phyloP scores from a whole-genome alignment of 1,284 basidiomycete species.

The Mycosarcoma mackinlayi region DNA sequence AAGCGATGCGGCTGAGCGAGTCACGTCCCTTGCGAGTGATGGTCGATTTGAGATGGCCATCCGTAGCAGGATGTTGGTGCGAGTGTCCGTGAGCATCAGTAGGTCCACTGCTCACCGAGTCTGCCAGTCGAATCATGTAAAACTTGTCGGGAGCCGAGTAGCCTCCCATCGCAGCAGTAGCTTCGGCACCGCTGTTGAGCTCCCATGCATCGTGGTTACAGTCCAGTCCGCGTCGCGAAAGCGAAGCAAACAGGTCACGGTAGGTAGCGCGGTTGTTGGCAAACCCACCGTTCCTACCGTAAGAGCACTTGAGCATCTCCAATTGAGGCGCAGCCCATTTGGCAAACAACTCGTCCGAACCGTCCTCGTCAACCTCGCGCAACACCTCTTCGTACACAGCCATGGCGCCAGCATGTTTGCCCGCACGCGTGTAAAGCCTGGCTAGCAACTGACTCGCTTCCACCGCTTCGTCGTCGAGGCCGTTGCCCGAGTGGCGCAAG shows the following conservation, averaged over 20 bases:
- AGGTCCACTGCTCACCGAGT: background rate
- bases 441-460: constrained; percentile 4
- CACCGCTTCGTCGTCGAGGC: constrained; percentile 6
- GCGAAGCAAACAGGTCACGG: background rate
- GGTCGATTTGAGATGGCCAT: background rate
- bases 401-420: background rate
- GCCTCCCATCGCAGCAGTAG: background rate
- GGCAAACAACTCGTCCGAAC: background rate
- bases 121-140: background rate
- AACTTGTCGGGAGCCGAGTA: background rate
- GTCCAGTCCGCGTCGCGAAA: background rate
- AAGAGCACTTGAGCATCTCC: background rate
- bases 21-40: background rate
- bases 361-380: constrained; percentile 6
- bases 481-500: constrained; percentile 11
- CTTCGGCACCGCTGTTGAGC: background rate
- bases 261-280: background rate
- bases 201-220: background rate
- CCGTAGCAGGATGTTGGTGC: background rate
- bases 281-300: background rate
- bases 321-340: background rate
- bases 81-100: background rate
- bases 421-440: background rate
- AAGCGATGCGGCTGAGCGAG: constrained; percentile 2
- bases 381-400: constrained; percentile 10